Evolutionary conservation across 75 land plant species (phyloP).

Genomic region (Pinus albicaulis): DNA sequence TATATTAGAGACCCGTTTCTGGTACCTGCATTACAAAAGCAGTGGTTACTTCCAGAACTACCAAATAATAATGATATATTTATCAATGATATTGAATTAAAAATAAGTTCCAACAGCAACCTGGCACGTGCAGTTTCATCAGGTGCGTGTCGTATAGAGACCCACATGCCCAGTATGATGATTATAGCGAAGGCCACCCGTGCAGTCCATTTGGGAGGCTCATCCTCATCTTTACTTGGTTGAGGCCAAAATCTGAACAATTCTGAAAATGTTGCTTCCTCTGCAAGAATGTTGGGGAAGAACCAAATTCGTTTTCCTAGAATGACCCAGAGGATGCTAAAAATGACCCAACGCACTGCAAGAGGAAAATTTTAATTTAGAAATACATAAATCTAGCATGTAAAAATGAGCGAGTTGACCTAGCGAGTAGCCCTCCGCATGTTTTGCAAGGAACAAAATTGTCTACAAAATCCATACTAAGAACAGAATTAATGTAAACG

Average conservation of each 20-base stretch:
- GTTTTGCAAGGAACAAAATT: not conserved
- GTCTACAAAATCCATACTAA: not conserved
- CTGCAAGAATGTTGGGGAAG: conserved; percentile 96
- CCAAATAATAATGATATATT: not conserved
- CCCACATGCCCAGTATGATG: conserved; percentile 56
- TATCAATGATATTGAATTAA: not conserved
- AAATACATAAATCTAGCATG: conserved; percentile 2
- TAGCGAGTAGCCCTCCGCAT: not conserved
- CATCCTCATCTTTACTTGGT: conserved; percentile 79
- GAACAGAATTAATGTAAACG: not conserved
- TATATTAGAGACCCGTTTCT: conserved; percentile 87
- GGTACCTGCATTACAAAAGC: conserved; percentile 62
- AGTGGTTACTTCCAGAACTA: not conserved
- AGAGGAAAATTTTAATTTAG: conserved; percentile 12
- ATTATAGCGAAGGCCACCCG: conserved; percentile 71
- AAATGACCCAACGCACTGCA: conserved; percentile 71
- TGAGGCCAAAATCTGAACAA: conserved; percentile 86
- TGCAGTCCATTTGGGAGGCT: conserved; percentile 87
- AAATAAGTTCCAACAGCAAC: conserved; percentile 22
- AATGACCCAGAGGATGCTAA: conserved; percentile 70
- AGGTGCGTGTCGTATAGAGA: conserved; percentile 90
- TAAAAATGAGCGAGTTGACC: not conserved
- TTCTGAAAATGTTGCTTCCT: conserved; percentile 90
- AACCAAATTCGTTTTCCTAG: conserved; percentile 95
- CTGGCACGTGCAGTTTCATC: conserved; percentile 98